phyloP scores from a whole-genome alignment of 108 stramenopile genomes.

The Mayamaea pseudoterrestris region DNA sequence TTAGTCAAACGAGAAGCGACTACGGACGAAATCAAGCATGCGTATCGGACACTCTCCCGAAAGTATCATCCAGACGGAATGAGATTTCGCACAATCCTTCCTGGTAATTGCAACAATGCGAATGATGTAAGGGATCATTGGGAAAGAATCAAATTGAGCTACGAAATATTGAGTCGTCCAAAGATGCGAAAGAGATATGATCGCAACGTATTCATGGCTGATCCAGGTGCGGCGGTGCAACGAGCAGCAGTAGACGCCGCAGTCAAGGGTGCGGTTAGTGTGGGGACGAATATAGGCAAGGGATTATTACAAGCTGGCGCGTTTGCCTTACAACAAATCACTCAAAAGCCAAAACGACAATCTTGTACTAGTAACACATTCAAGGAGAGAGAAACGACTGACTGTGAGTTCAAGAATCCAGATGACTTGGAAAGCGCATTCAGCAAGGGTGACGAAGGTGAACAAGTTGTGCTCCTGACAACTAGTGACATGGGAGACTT shows the following conservation, averaged over 20 bases:
- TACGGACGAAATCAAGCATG: constrained; percentile 23
- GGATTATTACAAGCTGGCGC: constrained; percentile 3
- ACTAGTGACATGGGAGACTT: too few relatives aligned
- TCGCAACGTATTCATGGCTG: constrained; percentile 39
- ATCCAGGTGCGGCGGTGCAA: constrained; percentile 52
- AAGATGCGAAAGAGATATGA: constrained; percentile 45
- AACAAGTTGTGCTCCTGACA: too few relatives aligned
- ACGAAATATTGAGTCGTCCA: constrained; percentile 51
- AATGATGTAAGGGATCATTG: constrained; percentile 66
- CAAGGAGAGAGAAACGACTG: too few relatives aligned
- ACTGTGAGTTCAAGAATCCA: too few relatives aligned
- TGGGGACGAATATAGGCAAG: constrained; percentile 39
- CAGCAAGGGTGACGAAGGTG: too few relatives aligned
- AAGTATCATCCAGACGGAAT: constrained; percentile 54
- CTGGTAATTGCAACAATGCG: constrained; percentile 57
- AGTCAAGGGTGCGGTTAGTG: constrained; percentile 19
- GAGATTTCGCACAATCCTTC: constrained; percentile 30
- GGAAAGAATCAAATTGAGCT: constrained; percentile 63
- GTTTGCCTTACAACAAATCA: background rate
- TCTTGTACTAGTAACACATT: too few relatives aligned
- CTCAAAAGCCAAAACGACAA: background rate
- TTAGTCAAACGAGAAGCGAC: constrained; percentile 38
- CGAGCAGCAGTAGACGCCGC: constrained; percentile 44
- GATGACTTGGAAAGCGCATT: too few relatives aligned
- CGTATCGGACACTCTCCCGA: constrained; percentile 32